These are phyloP conservation scores for Hypseocharis bilobata DNA, from an alignment of 441 rosid genomes.

Conservation along the genomic window DNA sequence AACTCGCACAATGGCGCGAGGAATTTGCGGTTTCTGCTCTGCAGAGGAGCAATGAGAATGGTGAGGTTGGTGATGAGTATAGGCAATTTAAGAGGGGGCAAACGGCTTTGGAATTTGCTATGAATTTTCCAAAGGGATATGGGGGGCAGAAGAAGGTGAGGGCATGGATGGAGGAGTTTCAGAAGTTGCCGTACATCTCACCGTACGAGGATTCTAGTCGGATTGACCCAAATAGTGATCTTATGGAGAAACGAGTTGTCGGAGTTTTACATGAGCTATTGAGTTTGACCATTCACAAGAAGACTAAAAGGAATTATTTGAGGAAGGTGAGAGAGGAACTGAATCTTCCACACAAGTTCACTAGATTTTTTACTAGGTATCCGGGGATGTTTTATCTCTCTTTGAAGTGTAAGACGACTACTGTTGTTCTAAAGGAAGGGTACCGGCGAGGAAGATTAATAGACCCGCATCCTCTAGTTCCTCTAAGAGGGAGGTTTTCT, in stretches of 20 bases:
- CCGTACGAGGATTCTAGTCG: conserved; percentile 70
- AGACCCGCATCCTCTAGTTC: conserved; percentile 72
- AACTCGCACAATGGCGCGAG: conserved; percentile 53
- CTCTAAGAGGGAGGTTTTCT: conserved; percentile 57
- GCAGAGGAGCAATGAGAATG: conserved; percentile 48
- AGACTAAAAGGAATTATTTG: conserved; percentile 86
- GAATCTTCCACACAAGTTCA: conserved; percentile 73
- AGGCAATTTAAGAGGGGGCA: conserved; percentile 65
- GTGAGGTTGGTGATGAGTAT: conserved; percentile 41
- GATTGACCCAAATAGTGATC: conserved; percentile 69
- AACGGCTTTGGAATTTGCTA: conserved; percentile 54
- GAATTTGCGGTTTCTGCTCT: conserved; percentile 63
- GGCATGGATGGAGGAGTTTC: conserved; percentile 95
- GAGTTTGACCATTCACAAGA: conserved; percentile 84
- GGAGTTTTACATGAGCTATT: conserved; percentile 80
- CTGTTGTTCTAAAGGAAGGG: conserved; percentile 75
- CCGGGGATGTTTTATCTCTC: conserved; percentile 94
- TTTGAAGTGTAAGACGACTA: conserved; percentile 87
- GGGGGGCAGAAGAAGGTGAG: conserved; percentile 82
- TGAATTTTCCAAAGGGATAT: conserved; percentile 85
- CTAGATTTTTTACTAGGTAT: conserved; percentile 76
- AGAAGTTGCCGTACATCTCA: conserved; percentile 82
- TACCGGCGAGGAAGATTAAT: conserved; percentile 65
- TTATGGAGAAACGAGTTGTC: conserved; percentile 91
- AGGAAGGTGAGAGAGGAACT: conserved; percentile 80